These are phyloP conservation scores for Solanum rostratum DNA, from an alignment of 257 asterid species.

Conservation along the genomic window DNA sequence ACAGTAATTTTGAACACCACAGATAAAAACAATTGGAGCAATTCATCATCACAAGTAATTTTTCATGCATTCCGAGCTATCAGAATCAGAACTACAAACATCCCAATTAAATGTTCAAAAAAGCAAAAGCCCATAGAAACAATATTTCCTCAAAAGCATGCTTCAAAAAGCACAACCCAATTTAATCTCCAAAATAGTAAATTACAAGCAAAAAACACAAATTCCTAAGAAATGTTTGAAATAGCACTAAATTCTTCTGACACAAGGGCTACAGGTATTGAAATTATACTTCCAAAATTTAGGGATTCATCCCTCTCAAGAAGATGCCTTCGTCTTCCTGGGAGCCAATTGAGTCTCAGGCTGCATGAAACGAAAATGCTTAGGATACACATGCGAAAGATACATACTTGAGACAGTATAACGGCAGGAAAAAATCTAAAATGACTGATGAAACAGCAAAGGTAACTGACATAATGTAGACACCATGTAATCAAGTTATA, in stretches of 20 bases:
- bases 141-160: background rate
- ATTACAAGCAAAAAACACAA: background rate
- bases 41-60: background rate
- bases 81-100: background rate
- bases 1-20: background rate
- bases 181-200: background rate
- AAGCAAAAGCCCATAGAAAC: background rate
- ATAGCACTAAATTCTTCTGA: background rate
- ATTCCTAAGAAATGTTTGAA: background rate
- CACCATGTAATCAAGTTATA: background rate
- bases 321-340: background rate
- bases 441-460: background rate
- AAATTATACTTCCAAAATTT: background rate
- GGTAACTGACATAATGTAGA: background rate
- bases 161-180: background rate
- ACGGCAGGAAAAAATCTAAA: background rate
- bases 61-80: background rate
- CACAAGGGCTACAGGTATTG: background rate
- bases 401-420: background rate
- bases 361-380: background rate
- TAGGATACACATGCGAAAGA: background rate
- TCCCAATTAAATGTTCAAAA: background rate
- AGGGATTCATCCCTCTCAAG: background rate
- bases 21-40: background rate
- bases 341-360: conserved; percentile 7